A percentile compares a stretch with the other conserved stretches of the same genome.
phyloP scores from a whole-genome alignment of 352 stramenopile genomes.

The Pythium aquatile region DNA sequence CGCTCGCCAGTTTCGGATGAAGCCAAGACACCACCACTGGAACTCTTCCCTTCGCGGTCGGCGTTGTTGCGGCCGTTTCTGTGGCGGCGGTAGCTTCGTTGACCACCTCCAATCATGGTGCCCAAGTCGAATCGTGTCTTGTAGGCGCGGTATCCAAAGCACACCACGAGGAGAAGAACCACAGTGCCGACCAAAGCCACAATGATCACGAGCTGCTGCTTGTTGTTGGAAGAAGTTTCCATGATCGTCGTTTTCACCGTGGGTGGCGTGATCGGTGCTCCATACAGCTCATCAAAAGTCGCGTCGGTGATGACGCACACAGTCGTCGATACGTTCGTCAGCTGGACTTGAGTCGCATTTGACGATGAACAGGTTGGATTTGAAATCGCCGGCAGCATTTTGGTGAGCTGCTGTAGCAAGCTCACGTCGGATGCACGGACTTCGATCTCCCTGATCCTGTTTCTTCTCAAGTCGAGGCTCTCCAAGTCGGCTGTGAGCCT shows the following conservation, averaged over 20 bases:
- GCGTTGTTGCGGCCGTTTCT: neutral
- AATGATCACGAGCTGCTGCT: constrained; percentile 5
- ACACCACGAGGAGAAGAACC: constrained; percentile 15
- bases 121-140: neutral
- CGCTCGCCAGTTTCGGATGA: constrained; percentile 18
- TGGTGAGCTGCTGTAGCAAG: constrained; percentile 4
- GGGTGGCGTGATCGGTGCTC: neutral
- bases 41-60: neutral
- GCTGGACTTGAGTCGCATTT: constrained; percentile 6
- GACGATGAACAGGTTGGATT: constrained; percentile 2
- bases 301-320: constrained; percentile 21
- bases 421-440: constrained; percentile 12
- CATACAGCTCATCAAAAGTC: constrained; percentile 17
- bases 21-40: neutral
- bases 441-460: constrained; percentile 16
- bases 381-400: neutral
- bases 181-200: neutral
- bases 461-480: constrained; percentile 10
- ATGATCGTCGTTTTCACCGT: neutral
- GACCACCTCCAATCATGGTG: neutral
- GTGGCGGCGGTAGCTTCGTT: neutral
- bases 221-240: neutral
- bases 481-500: neutral
- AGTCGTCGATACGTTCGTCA: neutral
- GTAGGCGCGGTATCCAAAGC: constrained; percentile 12